Percentiles rank a stretch among this genome's conserved stretches.
These are phyloP conservation scores for Pyricularia sp. DNA, from an alignment of 2,329 filamentous ascomycete species.

Conservation along the genomic window DNA sequence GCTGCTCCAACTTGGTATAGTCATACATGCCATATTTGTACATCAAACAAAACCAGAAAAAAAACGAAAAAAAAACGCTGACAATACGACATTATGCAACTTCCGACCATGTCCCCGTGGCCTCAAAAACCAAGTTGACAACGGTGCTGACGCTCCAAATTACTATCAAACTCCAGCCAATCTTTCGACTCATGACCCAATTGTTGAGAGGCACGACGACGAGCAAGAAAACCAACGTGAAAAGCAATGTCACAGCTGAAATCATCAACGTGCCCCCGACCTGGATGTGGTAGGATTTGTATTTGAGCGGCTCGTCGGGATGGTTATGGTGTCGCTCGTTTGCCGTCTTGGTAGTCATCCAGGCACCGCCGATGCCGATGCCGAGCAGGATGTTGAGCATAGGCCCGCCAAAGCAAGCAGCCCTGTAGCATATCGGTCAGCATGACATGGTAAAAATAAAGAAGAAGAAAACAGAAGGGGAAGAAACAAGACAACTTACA, in stretches of 20 bases:
- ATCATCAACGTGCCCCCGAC: conserved; percentile 81
- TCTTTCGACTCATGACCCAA: conserved; percentile 74
- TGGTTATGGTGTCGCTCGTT: conserved; percentile 58
- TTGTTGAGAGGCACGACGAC: conserved; percentile 75
- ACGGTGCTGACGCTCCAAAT: conserved; percentile 76
- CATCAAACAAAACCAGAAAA: neutral
- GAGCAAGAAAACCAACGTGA: conserved; percentile 71
- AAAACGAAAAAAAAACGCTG: neutral
- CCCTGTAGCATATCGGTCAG: conserved; percentile 29
- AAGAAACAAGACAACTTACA: conserved; percentile 33
- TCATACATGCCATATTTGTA: neutral
- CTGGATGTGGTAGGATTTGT: conserved; percentile 72
- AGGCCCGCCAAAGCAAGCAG: conserved; percentile 94
- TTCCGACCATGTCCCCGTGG: conserved; percentile 43
- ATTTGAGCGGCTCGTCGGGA: conserved; percentile 53
- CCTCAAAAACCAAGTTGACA: conserved; percentile 72
- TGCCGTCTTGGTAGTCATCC: conserved; percentile 70
- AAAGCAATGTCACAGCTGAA: conserved; percentile 70
- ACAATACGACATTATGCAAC: neutral
- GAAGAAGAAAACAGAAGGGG: neutral
- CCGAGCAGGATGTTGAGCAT: conserved; percentile 96
- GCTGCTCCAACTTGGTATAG: neutral
- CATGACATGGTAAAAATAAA: neutral
- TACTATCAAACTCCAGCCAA: conserved; percentile 71
- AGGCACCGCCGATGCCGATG: conserved; percentile 82